These are phyloP conservation scores for Inga oerstediana DNA, from an alignment of 306 rosid genomes.

Conservation along the genomic window DNA sequence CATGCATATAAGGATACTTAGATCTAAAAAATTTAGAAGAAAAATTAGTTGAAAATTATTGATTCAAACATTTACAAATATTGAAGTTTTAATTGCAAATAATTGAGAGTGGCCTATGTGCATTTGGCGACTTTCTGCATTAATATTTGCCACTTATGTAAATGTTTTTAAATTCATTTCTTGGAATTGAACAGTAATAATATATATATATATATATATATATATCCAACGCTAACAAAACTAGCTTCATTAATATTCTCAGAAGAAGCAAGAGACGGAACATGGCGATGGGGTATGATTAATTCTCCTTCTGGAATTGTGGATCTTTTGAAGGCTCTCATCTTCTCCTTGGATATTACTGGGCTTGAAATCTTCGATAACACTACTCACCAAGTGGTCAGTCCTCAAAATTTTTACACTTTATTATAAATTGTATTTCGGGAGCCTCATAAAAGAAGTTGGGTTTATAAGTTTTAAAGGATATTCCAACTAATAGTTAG, in stretches of 20 bases:
- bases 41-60: neutral
- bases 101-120: neutral
- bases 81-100: neutral
- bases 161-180: neutral
- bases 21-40: neutral
- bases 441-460: too few relatives aligned
- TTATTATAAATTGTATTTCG: neutral
- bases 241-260: neutral
- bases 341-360: neutral
- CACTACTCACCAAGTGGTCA: conserved; percentile 32
- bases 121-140: neutral
- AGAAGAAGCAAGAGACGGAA: neutral
- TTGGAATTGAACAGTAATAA: too few relatives aligned
- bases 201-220: too few relatives aligned
- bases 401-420: neutral
- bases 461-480: too few relatives aligned
- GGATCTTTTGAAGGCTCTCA: conserved; percentile 22
- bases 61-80: too few relatives aligned
- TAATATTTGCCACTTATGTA: neutral
- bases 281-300: neutral
- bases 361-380: conserved; percentile 33
- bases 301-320: conserved; percentile 8
- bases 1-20: neutral
- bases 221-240: neutral
- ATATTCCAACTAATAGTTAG: too few relatives aligned